Base-by-base conservation (phyloP, 805 yeast genomes). In the Starmerella sirachaensis region DNA sequence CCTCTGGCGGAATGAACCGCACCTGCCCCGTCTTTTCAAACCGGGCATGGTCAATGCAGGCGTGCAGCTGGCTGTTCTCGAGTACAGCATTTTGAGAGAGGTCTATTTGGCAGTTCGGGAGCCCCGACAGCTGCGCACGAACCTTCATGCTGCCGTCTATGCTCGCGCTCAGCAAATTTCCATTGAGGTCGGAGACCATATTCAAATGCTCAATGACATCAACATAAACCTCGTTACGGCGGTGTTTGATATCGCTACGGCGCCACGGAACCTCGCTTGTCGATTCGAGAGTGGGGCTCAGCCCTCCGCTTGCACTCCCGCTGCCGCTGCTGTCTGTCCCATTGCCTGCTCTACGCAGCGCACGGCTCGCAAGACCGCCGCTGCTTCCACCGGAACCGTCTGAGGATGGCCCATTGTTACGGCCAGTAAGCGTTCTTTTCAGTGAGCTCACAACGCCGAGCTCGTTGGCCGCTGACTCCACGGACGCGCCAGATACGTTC, bases 1-100 rank as follows among this genome's bases (percentile, higher is more conserved):
- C 93, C 59, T 84, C 94, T 1, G 94, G 94, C 2, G 94, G 94
- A 10, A 76, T 64, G 47, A 85, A 84, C 31, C 69, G 72, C 41
- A 85, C 78, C 18, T 71, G 61, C 28, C 79, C 63, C 18, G 77
- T 75, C 16, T 65, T 54, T 43, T 80, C 84, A 56, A 78, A 82
- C 48, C 72, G 69, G 41, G 72, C 71, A 39, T 83, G 63, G 43
- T 77, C 74, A 18, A 84, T 94, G 57, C 94, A 81, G 50, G 82
- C 88, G 58, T 84, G 94, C 59, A 84, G 79, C 46, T 78, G 82
- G 49, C 81, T 76, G 55, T 84, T 93, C 48, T 78, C 82, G 9
- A 85, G 60, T 23, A 40, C 40, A 3, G 36, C 25, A 12, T 68
- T 60, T 44, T 79, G 85, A 44, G 76, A 74, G 33, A 88, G 65